Conservation (phyloP, 73 alveolate genomes). For the Paramecium octaurelia region DNA sequence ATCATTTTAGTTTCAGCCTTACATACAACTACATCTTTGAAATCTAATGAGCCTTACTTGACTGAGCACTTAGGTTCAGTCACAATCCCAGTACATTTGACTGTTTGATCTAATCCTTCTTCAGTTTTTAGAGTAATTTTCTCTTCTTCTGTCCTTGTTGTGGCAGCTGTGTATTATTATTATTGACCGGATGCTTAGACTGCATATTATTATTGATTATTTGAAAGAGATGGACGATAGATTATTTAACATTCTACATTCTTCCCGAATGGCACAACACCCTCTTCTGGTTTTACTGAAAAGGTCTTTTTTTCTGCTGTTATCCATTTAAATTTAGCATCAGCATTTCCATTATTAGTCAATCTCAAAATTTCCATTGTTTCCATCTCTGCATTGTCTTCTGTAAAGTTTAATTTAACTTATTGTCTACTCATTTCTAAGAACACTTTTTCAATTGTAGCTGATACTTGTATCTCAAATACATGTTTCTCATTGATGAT, state of each 20-base stretch:
- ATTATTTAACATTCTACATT: conserved; percentile 8
- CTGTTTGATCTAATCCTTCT: conserved; percentile 82
- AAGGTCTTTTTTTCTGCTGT: conserved; percentile 61
- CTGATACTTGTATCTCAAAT: conserved; percentile 86
- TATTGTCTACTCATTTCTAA: conserved; percentile 74
- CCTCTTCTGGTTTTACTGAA: conserved; percentile 50
- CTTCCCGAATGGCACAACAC: conserved; percentile 8
- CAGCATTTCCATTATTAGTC: conserved; percentile 95
- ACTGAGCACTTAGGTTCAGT: conserved; percentile 86
- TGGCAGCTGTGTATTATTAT: conserved; percentile 6
- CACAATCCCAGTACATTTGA: conserved; percentile 87
- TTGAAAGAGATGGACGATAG: conserved; percentile 39
- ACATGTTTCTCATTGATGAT: conserved; percentile 88
- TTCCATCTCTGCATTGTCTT: conserved; percentile 93
- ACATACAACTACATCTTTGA: conserved; percentile 81
- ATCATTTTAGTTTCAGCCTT: conserved; percentile 74
- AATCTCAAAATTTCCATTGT: conserved; percentile 83
- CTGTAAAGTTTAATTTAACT: conserved; percentile 83
- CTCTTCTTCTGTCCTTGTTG: conserved; percentile 76
- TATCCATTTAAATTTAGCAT: conserved; percentile 91
- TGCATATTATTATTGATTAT: background rate
- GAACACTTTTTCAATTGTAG: conserved; percentile 84
- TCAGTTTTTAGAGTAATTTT: conserved; percentile 82
- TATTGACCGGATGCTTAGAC: background rate
- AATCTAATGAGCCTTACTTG: conserved; percentile 75